These are phyloP conservation scores for Juglanconis oblonga DNA, from an alignment of 2,329 filamentous ascomycete genomes.

Conservation along the genomic window DNA sequence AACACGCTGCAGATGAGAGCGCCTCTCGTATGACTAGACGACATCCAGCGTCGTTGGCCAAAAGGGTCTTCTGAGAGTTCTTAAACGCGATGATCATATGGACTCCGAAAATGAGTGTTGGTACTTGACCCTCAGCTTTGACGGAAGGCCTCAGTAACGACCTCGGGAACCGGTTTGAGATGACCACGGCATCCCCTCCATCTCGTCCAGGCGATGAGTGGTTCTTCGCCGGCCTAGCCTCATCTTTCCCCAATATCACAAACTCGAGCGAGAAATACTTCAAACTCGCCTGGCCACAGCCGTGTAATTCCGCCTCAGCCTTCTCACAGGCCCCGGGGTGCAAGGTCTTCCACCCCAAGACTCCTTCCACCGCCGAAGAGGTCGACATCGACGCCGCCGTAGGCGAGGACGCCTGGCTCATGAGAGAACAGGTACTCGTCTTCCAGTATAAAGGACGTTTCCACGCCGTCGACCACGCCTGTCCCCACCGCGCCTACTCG, in stretches of 20 bases:
- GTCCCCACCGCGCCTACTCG: slow-evolving; percentile 13
- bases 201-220: not conserved
- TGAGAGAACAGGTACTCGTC: slow-evolving; percentile 15
- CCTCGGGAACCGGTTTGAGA: not conserved
- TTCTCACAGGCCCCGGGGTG: not conserved
- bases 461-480: slow-evolving; percentile 17
- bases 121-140: too few species aligned
- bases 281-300: slow-evolving; percentile 16
- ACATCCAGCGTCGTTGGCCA: too few species aligned
- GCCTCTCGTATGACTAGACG: too few species aligned
- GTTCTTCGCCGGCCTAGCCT: slow-evolving; percentile 14
- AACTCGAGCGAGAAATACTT: slow-evolving; percentile 15
- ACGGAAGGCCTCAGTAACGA: not conserved
- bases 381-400: slow-evolving; percentile 9
- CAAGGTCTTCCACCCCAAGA: slow-evolving; percentile 14
- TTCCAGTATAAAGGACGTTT: slow-evolving; percentile 17
- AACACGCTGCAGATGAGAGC: too few species aligned
- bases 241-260: slow-evolving; percentile 15
- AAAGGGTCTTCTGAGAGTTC: too few species aligned
- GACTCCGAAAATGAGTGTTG: too few species aligned
- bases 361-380: not conserved
- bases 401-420: slow-evolving; percentile 15
- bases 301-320: not conserved
- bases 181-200: not conserved
- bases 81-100: too few species aligned